Conservation (phyloP, 345 rosid species). For the Rhizophora apiculata region DNA sequence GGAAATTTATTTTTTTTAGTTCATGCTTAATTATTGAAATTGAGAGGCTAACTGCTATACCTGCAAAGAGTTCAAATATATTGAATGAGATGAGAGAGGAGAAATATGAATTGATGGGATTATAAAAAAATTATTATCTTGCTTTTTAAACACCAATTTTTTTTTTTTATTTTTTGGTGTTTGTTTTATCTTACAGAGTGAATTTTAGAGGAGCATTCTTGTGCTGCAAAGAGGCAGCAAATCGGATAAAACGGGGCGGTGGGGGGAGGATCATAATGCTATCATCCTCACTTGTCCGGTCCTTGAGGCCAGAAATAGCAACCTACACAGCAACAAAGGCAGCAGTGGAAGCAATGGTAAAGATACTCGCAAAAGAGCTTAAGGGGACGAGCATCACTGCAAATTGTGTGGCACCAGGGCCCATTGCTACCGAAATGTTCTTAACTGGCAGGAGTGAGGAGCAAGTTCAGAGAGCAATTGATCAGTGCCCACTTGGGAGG, state of each 20-base stretch:
- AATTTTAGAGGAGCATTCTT: conserved; percentile 35
- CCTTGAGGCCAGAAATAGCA: conserved; percentile 21
- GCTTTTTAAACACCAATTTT: no score
- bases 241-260: conserved; percentile 21
- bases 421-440: conserved; percentile 34
- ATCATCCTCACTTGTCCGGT: conserved; percentile 24
- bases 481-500: conserved; percentile 23
- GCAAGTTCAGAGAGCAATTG: conserved; percentile 12
- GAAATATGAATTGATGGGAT: no score
- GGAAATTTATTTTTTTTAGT: no score
- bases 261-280: conserved; percentile 34
- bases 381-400: conserved; percentile 38
- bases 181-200: conserved; percentile 5
- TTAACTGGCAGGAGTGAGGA: conserved; percentile 28
- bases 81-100: no score
- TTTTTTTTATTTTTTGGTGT: no score
- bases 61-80: no score
- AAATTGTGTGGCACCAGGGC: conserved; percentile 43
- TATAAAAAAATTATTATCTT: no score
- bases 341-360: conserved; percentile 36
- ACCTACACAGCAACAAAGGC: conserved; percentile 38
- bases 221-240: conserved; percentile 37
- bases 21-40: no score
- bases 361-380: conserved; percentile 36
- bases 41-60: no score